Evolutionary conservation across 140 eudicot species (phyloP).

Genomic region (Anethum foeniculum): DNA sequence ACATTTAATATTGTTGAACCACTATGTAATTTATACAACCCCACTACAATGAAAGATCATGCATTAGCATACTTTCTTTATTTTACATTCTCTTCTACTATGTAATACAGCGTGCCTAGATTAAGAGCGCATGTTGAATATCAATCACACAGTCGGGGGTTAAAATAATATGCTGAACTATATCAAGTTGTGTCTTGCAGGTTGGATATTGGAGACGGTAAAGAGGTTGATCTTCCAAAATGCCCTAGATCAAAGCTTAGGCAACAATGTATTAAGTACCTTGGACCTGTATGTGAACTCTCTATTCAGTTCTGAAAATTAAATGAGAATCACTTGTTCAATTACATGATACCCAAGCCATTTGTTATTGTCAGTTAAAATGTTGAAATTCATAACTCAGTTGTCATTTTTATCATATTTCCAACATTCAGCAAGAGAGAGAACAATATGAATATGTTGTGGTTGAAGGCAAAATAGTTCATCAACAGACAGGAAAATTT

Average conservation of each 20-base stretch:
- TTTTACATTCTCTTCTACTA: neutral
- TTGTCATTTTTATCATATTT: neutral
- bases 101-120: neutral
- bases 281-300: conserved; percentile 43
- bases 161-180: neutral
- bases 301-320: neutral
- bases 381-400: neutral
- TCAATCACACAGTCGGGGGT: neutral
- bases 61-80: neutral
- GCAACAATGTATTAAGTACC: conserved; percentile 38
- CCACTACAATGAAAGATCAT: neutral
- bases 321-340: neutral
- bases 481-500: conserved; percentile 23
- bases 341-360: neutral
- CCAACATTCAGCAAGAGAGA: conserved; percentile 42
- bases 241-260: conserved; percentile 48
- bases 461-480: conserved; percentile 31
- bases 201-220: conserved; percentile 56
- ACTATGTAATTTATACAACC: neutral
- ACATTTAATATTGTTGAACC: neutral
- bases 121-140: neutral
- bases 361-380: neutral
- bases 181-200: conserved; percentile 15
- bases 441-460: conserved; percentile 35
- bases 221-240: conserved; percentile 37